phyloP scores from a whole-genome alignment of 805 yeast genomes.

The Candida anglica region DNA sequence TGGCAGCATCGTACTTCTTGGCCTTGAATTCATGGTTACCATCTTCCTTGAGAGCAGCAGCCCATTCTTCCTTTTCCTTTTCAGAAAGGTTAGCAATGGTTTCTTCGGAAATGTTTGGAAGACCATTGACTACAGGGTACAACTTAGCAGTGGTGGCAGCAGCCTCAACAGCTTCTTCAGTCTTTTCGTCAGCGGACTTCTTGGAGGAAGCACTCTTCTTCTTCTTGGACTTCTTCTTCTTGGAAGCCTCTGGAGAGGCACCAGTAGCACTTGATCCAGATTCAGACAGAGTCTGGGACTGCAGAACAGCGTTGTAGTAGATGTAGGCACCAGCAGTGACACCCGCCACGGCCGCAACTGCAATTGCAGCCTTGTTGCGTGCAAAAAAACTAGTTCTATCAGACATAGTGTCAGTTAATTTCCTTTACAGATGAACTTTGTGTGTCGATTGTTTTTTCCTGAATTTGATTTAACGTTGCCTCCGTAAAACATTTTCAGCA shows the following conservation, averaged over 20 bases:
- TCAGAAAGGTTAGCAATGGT: conserved; percentile 41
- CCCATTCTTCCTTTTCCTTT: conserved; percentile 58
- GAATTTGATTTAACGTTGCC: neutral
- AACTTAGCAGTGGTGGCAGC: conserved; percentile 17
- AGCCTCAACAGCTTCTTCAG: conserved; percentile 24
- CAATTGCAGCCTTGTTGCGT: conserved; percentile 58
- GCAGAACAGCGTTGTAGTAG: conserved; percentile 38
- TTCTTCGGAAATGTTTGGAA: conserved; percentile 53
- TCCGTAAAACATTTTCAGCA: conserved; percentile 1
- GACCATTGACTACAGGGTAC: conserved; percentile 56
- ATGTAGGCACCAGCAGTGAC: conserved; percentile 63
- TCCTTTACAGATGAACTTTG: no score
- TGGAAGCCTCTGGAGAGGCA: conserved; percentile 15
- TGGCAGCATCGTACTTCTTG: conserved; percentile 71
- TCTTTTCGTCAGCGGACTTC: conserved; percentile 10
- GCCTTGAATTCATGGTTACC: conserved; percentile 78
- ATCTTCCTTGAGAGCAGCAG: conserved; percentile 77
- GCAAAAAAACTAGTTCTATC: conserved; percentile 35
- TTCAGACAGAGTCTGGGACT: no score
- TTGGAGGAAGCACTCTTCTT: conserved; percentile 38
- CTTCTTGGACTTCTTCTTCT: conserved; percentile 43
- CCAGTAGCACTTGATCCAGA: no score
- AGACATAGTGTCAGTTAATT: no score
- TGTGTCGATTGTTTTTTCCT: no score
- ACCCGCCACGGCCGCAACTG: conserved; percentile 60